phyloP scores from a whole-genome alignment of 1,284 basidiomycete species.

The Ceratobasidium sp. region DNA sequence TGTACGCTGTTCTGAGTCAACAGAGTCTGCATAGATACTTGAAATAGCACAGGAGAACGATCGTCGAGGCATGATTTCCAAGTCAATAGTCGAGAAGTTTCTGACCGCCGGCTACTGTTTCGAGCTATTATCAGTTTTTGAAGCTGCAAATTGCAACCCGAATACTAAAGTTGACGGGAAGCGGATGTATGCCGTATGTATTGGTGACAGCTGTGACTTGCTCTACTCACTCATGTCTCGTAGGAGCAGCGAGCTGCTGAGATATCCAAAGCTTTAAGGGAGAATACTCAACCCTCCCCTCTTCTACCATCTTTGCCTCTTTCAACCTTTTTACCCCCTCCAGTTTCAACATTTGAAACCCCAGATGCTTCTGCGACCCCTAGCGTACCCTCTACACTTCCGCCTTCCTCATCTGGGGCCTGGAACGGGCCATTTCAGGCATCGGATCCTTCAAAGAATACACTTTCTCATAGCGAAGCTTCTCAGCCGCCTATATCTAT shows the following conservation, averaged over 20 bases:
- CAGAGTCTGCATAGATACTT: constrained; percentile 45
- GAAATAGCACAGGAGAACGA: constrained; percentile 50
- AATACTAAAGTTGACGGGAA: constrained; percentile 39
- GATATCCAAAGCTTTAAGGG: constrained; percentile 89
- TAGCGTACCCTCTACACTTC: too few species aligned
- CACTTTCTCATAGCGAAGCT: too few species aligned
- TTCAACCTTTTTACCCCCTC: constrained; percentile 1
- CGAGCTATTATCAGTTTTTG: constrained; percentile 84
- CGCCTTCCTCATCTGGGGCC: constrained; percentile 1
- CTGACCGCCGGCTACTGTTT: constrained; percentile 89
- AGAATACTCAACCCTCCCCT: constrained; percentile 79
- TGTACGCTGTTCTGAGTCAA: constrained; percentile 6
- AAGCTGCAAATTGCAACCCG: constrained; percentile 64
- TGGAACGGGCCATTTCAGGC: too few species aligned
- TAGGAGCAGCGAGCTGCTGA: constrained; percentile 92
- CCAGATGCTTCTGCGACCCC: too few species aligned
- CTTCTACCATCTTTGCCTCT: constrained; percentile 44
- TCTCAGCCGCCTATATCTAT: too few species aligned
- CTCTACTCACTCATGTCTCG: constrained; percentile 1
- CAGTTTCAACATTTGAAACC: too few species aligned
- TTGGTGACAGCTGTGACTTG: neutral
- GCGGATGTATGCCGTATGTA: constrained; percentile 55
- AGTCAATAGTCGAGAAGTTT: constrained; percentile 89
- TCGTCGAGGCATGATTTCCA: constrained; percentile 46
- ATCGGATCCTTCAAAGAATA: too few species aligned